Base-by-base conservation (phyloP, 2,329 filamentous ascomycete species). In the Neofusicoccum sp. region DNA sequence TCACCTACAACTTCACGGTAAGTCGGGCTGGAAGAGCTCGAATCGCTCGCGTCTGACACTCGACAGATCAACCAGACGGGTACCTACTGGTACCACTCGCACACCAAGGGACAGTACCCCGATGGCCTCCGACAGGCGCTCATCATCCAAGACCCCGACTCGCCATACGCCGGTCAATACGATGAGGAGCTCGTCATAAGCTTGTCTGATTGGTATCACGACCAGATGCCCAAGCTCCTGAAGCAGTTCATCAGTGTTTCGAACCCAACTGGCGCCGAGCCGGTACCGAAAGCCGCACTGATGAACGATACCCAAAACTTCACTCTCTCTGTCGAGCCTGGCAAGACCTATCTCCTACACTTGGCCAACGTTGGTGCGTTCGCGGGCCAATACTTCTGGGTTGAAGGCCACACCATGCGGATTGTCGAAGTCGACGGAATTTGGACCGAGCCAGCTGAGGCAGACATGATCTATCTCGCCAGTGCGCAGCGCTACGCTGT, bases 131-230 rank as follows among this genome's bases (percentile, higher is more conserved):
- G 89, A 4, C 88, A 87, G 0, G 85, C 89, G 0, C 76, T 92
- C 56, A 80, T 92, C 12, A 78, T 92, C n/a, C 83, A 89, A 64
- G 85, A 87, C 44, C 79, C 79, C 4, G 78, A 85, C 6, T 82
- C 84, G 66, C 83, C 77, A 61, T 82, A 80, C 66, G 74, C 78
- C 28, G 81, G 83, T 52, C 75, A 84, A 47, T 85, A 86, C 36
- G 80, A 84, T 37, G 82, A 83, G 45, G 89, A 92, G 65, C 77
- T 87, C 36, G 79, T 89, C 0, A 71, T 92, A 16, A 89, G 89
- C 66, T 76, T 92, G n/a, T 87, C 87, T 16, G 89, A 92, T 68
- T 89, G 89, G 80, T 92, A 92, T 64, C 88, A 92, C 68, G 84
- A 88, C 52, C 72, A 78, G 34, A 82, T 83, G 78, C 74, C 74